Conservation (phyloP, 2,329 filamentous ascomycete species). For the Paraphoma sp. region DNA sequence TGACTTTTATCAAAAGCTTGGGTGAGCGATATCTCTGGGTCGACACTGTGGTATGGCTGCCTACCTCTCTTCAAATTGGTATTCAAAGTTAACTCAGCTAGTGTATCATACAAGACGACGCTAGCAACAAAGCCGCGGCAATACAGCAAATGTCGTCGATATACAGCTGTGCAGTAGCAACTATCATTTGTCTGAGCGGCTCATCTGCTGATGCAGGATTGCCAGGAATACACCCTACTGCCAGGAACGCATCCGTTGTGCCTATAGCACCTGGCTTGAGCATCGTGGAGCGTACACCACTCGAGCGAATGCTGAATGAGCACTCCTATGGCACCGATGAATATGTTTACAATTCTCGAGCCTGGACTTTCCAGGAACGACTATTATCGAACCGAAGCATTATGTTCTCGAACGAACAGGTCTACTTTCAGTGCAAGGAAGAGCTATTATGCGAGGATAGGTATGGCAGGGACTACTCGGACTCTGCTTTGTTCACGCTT, state of each 20-base stretch:
- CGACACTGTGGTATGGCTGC: conserved; percentile 4
- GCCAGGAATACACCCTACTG: conserved; percentile 3
- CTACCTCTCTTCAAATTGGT: not conserved
- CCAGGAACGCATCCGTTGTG: conserved; percentile 1
- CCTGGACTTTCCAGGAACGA: conserved; percentile 19
- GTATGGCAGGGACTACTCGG: not conserved
- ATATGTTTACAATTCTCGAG: conserved; percentile 6
- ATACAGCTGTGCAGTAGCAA: conserved; percentile 7
- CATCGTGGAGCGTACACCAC: conserved; percentile 4
- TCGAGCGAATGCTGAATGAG: conserved; percentile 2
- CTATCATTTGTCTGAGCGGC: conserved; percentile 4
- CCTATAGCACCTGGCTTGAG: conserved; percentile 4
- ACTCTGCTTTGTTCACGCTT: conserved; percentile 1
- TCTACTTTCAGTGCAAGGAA: conserved; percentile 10
- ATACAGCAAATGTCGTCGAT: conserved; percentile 8
- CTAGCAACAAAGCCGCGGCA: conserved; percentile 2
- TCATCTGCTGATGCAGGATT: conserved; percentile 5
- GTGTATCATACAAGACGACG: conserved; percentile 9
- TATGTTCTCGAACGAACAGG: conserved; percentile 6
- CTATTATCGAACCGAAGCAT: conserved; percentile 10
- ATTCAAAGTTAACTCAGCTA: not conserved
- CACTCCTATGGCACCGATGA: conserved; percentile 4
- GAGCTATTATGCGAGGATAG: conserved; percentile 4
- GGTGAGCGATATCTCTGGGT: conserved; percentile 11
- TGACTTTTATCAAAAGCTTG: conserved; percentile 3